A percentile compares a stretch with the other conserved stretches of the same genome.
phyloP scores from a whole-genome alignment of 2,329 filamentous ascomycete genomes.

The Xylariaceae sp. region DNA sequence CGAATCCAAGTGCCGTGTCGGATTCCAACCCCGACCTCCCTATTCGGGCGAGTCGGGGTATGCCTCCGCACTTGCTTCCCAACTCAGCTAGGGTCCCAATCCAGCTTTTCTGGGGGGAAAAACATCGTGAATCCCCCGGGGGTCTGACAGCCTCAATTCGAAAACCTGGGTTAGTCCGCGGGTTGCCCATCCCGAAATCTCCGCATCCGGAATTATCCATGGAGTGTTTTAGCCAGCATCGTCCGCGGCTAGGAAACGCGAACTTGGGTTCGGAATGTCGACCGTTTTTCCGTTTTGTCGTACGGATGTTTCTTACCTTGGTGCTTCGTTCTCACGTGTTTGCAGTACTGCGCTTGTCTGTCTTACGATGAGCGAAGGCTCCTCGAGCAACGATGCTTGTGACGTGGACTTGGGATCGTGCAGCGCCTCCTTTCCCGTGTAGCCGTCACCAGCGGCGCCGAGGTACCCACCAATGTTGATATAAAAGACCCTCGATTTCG shows the following conservation, averaged over 20 bases:
- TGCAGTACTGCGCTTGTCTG: constrained; percentile 1
- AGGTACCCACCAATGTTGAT: constrained; percentile 7
- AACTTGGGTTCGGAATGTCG: constrained; percentile 5
- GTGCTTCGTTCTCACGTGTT: neutral
- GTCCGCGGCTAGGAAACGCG: neutral
- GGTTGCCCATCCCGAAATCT: neutral
- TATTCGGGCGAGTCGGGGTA: constrained; percentile 22
- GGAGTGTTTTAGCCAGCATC: neutral
- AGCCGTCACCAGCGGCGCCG: constrained; percentile 15
- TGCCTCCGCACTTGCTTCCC: constrained; percentile 22
- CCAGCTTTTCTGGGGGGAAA: constrained; percentile 9
- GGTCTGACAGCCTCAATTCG: neutral
- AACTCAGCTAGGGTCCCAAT: constrained; percentile 22
- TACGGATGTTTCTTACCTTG: neutral
- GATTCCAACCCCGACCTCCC: constrained; percentile 21
- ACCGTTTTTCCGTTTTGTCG: constrained; percentile 15
- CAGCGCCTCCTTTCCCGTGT: constrained; percentile 21
- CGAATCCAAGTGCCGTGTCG: constrained; percentile 8
- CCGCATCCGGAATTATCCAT: neutral
- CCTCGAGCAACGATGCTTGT: neutral
- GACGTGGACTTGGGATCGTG: constrained; percentile 9
- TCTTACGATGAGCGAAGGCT: neutral
- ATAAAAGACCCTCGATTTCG: constrained; percentile 11
- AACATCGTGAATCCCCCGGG: constrained; percentile 8
- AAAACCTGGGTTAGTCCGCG: constrained; percentile 4